A percentile compares a stretch with the other conserved stretches of the same genome.
phyloP scores from a whole-genome alignment of 495 filamentous ascomycete species.

The Penicillium alfredii region DNA sequence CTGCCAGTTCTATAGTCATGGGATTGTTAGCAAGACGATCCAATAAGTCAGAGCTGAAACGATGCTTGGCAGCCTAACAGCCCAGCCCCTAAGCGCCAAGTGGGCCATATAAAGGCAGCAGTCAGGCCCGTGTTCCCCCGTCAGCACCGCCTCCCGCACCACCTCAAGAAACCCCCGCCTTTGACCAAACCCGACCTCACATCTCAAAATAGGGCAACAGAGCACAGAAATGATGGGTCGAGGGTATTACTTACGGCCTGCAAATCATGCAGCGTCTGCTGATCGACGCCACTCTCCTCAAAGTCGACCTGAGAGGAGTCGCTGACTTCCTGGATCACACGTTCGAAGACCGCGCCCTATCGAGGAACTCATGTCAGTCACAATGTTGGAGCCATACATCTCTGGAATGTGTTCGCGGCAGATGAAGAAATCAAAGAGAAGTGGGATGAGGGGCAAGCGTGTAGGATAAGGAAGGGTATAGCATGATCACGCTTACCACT shows the following conservation, averaged over 20 bases:
- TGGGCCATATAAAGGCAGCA: conserved; percentile 39
- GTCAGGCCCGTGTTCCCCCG: conserved; percentile 37
- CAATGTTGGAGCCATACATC: conserved; percentile 1
- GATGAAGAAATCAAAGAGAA: conserved; percentile 14
- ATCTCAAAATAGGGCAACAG: conserved; percentile 12
- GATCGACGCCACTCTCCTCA: conserved; percentile 90
- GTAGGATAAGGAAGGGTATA: conserved; percentile 2
- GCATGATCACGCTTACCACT: conserved; percentile 50
- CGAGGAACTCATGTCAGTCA: conserved; percentile 30
- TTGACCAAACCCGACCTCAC: conserved; percentile 16
- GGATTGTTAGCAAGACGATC: conserved; percentile 19
- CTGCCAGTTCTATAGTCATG: conserved; percentile 81
- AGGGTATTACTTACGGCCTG: conserved; percentile 57
- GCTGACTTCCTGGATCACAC: conserved; percentile 89
- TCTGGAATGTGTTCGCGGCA: background rate
- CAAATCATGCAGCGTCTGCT: conserved; percentile 76
- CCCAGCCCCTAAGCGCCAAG: conserved; percentile 27
- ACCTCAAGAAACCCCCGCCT: conserved; percentile 30
- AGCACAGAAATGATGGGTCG: conserved; percentile 10
- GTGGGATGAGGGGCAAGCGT: conserved; percentile 11
- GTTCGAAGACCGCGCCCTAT: conserved; percentile 76
- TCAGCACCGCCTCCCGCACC: conserved; percentile 39
- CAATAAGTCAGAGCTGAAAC: conserved; percentile 6
- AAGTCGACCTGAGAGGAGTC: conserved; percentile 86
- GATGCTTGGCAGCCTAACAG: conserved; percentile 30